Percentiles rank a stretch among this genome's conserved stretches.
Conservation (phyloP, 148 eudicot species). For the Chenopodium suecicum region DNA sequence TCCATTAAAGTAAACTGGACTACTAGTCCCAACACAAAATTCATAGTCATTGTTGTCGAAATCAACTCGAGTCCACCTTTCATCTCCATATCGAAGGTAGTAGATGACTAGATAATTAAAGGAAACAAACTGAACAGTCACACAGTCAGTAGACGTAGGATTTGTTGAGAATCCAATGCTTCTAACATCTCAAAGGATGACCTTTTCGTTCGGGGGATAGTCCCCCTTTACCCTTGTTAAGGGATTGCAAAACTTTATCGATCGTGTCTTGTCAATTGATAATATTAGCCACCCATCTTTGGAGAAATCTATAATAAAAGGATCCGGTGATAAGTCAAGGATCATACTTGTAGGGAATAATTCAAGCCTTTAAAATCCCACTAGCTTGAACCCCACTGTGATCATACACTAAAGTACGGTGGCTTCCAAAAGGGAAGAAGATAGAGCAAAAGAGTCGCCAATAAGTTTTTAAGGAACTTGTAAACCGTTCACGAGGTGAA, state of each 20-base stretch:
- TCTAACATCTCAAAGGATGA: too few species aligned
- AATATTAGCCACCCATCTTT: slow-evolving; percentile 17
- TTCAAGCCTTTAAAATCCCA: too few species aligned
- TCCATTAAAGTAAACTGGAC: not conserved
- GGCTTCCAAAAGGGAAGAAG: too few species aligned
- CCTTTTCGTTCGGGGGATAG: too few species aligned
- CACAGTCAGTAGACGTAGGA: not conserved
- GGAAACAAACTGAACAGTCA: not conserved
- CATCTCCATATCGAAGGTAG: not conserved
- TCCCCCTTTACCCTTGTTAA: not conserved
- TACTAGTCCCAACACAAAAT: too few species aligned
- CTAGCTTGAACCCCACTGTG: too few species aligned
- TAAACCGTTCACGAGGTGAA: too few species aligned
- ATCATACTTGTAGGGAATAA: too few species aligned
- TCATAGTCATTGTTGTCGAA: not conserved
- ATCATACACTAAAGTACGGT: too few species aligned
- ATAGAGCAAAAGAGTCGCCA: too few species aligned
- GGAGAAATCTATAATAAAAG: slow-evolving; percentile 8
- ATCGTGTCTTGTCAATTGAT: not conserved
- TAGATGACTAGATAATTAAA: not conserved
- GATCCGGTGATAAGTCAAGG: not conserved
- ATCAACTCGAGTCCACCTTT: not conserved
- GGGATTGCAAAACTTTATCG: slow-evolving; percentile 10
- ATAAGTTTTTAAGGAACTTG: too few species aligned
- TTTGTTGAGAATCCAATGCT: slow-evolving; percentile 16